phyloP scores from a whole-genome alignment of 371 early-diverging fungal genomes.

The Mucor sp. region DNA sequence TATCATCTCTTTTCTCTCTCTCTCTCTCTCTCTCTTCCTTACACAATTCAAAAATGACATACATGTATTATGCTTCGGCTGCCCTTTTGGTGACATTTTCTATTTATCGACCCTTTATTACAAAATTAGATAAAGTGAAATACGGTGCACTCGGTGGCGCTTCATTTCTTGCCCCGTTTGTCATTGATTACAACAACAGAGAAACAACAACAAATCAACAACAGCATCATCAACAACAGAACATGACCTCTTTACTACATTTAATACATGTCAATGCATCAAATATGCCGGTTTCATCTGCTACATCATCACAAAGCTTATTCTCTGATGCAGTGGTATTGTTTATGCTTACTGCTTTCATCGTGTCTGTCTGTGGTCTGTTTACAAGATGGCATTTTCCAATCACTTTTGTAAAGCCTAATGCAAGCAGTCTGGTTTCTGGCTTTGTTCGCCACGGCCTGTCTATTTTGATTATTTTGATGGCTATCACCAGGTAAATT shows the following conservation, averaged over 20 bases:
- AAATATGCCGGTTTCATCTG: slow-evolving; percentile 33
- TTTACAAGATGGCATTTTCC: slow-evolving; percentile 42
- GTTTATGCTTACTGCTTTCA: slow-evolving; percentile 37
- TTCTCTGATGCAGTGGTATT: slow-evolving; percentile 34
- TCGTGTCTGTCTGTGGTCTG: slow-evolving; percentile 35
- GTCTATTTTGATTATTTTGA: slow-evolving; percentile 15
- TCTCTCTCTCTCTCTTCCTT: neutral
- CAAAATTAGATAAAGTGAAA: slow-evolving; percentile 37
- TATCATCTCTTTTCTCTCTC: neutral
- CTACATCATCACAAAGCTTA: slow-evolving; percentile 22
- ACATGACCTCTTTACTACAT: slow-evolving; percentile 14
- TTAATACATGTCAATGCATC: slow-evolving; percentile 5
- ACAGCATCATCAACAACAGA: slow-evolving; percentile 17
- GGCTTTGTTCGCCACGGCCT: slow-evolving; percentile 25
- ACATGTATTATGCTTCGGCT: slow-evolving; percentile 41
- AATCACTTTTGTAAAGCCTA: slow-evolving; percentile 30
- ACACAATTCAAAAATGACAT: slow-evolving; percentile 15
- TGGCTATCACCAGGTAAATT: slow-evolving; percentile 30
- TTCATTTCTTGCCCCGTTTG: slow-evolving; percentile 42
- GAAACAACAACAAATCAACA: slow-evolving; percentile 5
- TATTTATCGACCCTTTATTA: slow-evolving; percentile 45
- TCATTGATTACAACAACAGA: slow-evolving; percentile 30
- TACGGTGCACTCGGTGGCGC: slow-evolving; percentile 31
- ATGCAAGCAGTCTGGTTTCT: slow-evolving; percentile 10
- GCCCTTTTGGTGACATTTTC: slow-evolving; percentile 29